Conservation (phyloP, 371 early-diverging fungal genomes). For the Chytridiales sp. region DNA sequence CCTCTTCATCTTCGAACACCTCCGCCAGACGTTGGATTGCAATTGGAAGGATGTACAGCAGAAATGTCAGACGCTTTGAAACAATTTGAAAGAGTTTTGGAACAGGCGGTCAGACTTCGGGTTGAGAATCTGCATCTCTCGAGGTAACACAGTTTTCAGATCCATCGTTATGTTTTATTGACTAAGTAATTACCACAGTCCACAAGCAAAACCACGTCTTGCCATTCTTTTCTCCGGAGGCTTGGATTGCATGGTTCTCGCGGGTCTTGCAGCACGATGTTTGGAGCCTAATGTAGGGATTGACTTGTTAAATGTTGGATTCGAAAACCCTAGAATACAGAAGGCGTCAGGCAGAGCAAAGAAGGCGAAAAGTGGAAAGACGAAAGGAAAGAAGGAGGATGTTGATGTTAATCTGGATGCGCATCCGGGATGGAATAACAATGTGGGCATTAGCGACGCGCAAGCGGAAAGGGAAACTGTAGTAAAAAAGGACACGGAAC, state of each 20-base stretch:
- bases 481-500: conserved; percentile 19
- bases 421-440: too few species aligned
- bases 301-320: conserved; percentile 93
- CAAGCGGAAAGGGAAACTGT: too few species aligned
- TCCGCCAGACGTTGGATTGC: too few species aligned
- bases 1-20: too few species aligned
- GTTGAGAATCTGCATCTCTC: conserved; percentile 12
- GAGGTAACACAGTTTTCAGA: too few species aligned
- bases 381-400: conserved; percentile 6
- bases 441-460: too few species aligned
- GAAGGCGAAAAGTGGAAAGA: conserved; percentile 17
- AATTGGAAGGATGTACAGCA: conserved; percentile 15
- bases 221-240: conserved; percentile 94
- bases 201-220: neutral
- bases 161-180: neutral
- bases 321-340: conserved; percentile 84
- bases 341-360: conserved; percentile 30
- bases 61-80: neutral
- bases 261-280: conserved; percentile 70
- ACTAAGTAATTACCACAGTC: neutral
- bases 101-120: conserved; percentile 7
- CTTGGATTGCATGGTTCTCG: conserved; percentile 85
- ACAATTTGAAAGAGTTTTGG: conserved; percentile 1
- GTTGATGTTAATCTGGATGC: neutral
- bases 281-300: conserved; percentile 69